phyloP scores from a whole-genome alignment of 2,329 filamentous ascomycete genomes.

The Epichloe amarillans region DNA sequence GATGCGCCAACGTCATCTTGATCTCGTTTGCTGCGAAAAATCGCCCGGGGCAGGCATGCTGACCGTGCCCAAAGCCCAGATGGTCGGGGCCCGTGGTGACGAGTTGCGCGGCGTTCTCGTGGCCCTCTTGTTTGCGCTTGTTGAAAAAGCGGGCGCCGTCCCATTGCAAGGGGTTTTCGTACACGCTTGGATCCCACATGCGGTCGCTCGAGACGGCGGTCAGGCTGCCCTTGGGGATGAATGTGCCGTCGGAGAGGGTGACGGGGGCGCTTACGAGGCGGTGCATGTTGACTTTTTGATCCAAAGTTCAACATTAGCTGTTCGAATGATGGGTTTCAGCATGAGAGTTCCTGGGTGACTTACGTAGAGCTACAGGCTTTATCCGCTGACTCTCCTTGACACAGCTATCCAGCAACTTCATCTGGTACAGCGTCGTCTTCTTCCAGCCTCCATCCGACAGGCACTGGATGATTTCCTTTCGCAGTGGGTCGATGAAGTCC shows the following conservation, averaged over 20 bases:
- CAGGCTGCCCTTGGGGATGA: conserved; percentile 3
- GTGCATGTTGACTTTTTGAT: conserved; percentile 4
- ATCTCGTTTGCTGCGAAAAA: conserved; percentile 41
- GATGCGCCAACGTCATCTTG: conserved; percentile 36
- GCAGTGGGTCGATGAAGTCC: conserved; percentile 23
- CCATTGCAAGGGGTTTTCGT: conserved; percentile 15
- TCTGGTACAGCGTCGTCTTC: conserved; percentile 11
- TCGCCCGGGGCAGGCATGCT: conserved; percentile 38
- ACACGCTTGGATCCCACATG: conserved; percentile 1
- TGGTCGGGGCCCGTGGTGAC: conserved; percentile 35
- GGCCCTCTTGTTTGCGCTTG: conserved; percentile 22
- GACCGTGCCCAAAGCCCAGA: conserved; percentile 40
- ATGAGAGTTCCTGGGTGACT: neutral
- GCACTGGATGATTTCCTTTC: conserved; percentile 23
- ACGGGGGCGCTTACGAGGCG: conserved; percentile 1
- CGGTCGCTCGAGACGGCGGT: neutral
- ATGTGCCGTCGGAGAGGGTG: conserved; percentile 6
- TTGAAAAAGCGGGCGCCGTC: conserved; percentile 33
- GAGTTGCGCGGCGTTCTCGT: conserved; percentile 22
- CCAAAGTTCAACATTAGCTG: neutral
- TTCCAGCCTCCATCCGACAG: conserved; percentile 3
- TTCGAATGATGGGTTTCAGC: too few species aligned
- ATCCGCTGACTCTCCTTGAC: conserved; percentile 34
- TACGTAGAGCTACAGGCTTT: conserved; percentile 23
- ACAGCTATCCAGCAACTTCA: conserved; percentile 32